phyloP scores from a whole-genome alignment of 73 alveolate genomes.

The Paraurostyla sp. region DNA sequence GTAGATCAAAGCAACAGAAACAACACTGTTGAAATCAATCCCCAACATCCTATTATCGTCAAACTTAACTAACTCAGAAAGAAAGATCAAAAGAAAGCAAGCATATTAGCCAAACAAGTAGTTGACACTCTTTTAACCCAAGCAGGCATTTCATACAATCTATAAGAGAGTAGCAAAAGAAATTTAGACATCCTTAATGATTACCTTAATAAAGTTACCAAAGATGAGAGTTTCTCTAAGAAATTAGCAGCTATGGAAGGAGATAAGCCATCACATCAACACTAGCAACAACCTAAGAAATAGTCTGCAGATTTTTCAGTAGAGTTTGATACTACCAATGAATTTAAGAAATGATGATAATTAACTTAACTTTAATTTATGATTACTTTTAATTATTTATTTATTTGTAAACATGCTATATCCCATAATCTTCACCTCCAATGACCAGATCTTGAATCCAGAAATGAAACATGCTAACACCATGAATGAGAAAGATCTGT shows the following conservation, averaged over 20 bases:
- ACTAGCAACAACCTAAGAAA: too few species aligned
- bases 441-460: neutral
- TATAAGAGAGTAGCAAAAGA: constrained; percentile 31
- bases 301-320: too few species aligned
- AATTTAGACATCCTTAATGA: constrained; percentile 19
- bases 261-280: too few species aligned
- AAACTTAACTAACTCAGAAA: constrained; percentile 72
- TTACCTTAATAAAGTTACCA: neutral
- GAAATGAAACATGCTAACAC: neutral
- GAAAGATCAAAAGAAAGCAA: constrained; percentile 57
- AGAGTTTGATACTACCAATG: too few species aligned
- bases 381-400: too few species aligned
- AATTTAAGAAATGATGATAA: too few species aligned
- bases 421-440: too few species aligned
- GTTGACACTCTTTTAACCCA: constrained; percentile 73
- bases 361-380: too few species aligned
- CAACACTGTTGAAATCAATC: constrained; percentile 82
- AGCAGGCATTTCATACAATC: constrained; percentile 73
- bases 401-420: too few species aligned
- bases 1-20: constrained; percentile 23
- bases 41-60: constrained; percentile 79
- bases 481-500: neutral
- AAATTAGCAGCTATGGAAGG: too few species aligned
- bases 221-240: neutral
- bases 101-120: constrained; percentile 54